These are phyloP conservation scores for Mycena olivaceomarginata DNA, from an alignment of 768 basidiomycete species.

Conservation along the genomic window DNA sequence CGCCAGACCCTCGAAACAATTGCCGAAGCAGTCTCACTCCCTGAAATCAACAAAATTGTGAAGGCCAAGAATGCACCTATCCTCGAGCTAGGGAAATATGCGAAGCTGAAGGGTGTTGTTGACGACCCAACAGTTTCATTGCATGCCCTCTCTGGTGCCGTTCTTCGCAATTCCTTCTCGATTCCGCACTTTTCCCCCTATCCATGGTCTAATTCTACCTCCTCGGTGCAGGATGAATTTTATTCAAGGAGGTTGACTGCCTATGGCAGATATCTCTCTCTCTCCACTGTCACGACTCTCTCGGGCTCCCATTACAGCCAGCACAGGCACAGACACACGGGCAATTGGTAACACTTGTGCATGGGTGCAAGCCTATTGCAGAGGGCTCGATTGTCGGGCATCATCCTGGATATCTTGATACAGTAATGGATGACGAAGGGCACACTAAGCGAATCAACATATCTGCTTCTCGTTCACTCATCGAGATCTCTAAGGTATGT, in stretches of 20 bases:
- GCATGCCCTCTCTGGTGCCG: no score
- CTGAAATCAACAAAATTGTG: not conserved
- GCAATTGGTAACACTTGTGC: constrained; percentile 11
- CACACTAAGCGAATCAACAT: constrained; percentile 6
- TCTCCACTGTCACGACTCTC: not conserved
- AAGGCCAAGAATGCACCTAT: constrained; percentile 4
- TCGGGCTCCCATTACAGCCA: not conserved
- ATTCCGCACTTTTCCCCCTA: no score
- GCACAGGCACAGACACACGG: not conserved
- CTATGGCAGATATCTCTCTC: no score
- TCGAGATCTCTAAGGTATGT: no score
- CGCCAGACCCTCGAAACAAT: no score
- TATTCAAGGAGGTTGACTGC: no score
- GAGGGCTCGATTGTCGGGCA: constrained; percentile 7
- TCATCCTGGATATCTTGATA: not conserved
- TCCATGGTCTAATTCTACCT: no score
- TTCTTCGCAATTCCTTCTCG: no score
- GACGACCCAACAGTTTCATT: no score
- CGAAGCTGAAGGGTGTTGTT: not conserved
- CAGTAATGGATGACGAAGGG: not conserved
- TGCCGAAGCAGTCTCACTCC: not conserved
- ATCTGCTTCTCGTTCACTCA: not conserved
- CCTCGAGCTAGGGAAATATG: constrained; percentile 1
- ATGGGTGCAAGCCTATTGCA: constrained; percentile 14
- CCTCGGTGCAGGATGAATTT: no score